phyloP scores from a whole-genome alignment of 116 monocot species.

The Posidonia oceanica region DNA sequence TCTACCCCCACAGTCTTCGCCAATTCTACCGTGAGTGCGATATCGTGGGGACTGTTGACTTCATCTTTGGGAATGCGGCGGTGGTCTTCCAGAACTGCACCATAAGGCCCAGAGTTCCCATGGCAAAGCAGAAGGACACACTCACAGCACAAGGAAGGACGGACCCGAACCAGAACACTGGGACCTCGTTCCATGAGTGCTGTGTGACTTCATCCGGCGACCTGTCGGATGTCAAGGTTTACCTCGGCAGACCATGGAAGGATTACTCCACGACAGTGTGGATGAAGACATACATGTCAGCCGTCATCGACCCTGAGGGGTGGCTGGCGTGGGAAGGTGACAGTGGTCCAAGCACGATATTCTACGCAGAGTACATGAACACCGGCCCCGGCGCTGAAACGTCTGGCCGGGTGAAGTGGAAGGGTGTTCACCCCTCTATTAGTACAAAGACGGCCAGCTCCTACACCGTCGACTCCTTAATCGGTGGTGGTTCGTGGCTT shows the following conservation, averaged over 20 bases:
- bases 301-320: constrained; percentile 24
- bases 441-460: neutral
- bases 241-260: constrained; percentile 42
- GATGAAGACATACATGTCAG: constrained; percentile 19
- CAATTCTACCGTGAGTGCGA: constrained; percentile 44
- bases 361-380: constrained; percentile 18
- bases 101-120: constrained; percentile 21
- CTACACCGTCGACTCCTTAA: constrained; percentile 10
- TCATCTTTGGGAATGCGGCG: constrained; percentile 51
- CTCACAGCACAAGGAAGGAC: constrained; percentile 36
- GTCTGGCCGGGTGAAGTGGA: constrained; percentile 16
- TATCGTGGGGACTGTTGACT: constrained; percentile 45
- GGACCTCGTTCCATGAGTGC: constrained; percentile 32
- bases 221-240: constrained; percentile 13
- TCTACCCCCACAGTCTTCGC: constrained; percentile 27
- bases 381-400: constrained; percentile 12
- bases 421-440: constrained; percentile 7
- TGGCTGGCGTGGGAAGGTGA: constrained; percentile 34
- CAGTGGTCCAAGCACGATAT: constrained; percentile 10
- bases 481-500: constrained; percentile 8
- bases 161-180: constrained; percentile 47
- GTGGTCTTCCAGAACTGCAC: constrained; percentile 34
- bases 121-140: constrained; percentile 17
- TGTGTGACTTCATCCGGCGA: constrained; percentile 9
- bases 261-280: constrained; percentile 31